Evolutionary conservation across 163 green algal species (phyloP).

Genomic region (Scenedesmus sp.): DNA sequence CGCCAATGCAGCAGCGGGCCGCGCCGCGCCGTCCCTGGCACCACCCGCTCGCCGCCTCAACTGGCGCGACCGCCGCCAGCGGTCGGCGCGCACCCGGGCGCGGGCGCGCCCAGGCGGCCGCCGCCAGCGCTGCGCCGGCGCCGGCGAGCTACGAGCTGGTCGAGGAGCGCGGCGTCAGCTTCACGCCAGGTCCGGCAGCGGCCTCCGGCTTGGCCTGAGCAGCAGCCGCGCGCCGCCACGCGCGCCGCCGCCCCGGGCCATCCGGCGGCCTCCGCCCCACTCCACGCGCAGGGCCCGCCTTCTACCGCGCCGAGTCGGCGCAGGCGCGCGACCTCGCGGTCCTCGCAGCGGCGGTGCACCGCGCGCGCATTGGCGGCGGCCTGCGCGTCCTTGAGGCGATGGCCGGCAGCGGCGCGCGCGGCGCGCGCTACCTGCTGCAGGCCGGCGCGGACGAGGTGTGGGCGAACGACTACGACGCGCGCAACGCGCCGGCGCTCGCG

Average conservation of each 20-base stretch:
- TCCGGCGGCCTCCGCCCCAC: not conserved
- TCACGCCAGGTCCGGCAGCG: slow-evolving; percentile 43
- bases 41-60: too few species aligned
- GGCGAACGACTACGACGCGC: slow-evolving; percentile 67
- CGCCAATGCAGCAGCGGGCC: not conserved
- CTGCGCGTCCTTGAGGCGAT: slow-evolving; percentile 75
- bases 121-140: not conserved
- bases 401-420: slow-evolving; percentile 67
- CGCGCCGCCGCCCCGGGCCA: too few species aligned
- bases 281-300: slow-evolving; percentile 48
- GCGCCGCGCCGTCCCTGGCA: too few species aligned
- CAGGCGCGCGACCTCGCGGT: slow-evolving; percentile 68
- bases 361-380: not conserved
- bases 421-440: slow-evolving; percentile 70
- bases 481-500: slow-evolving; percentile 49
- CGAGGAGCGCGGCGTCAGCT: slow-evolving; percentile 29
- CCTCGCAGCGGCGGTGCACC: slow-evolving; percentile 62
- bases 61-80: too few species aligned
- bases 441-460: slow-evolving; percentile 69
- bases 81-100: too few species aligned
- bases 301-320: slow-evolving; percentile 73
- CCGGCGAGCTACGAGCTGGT: slow-evolving; percentile 9
- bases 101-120: too few species aligned
- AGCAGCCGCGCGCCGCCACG: too few species aligned
- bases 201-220: too few species aligned